Evolutionary conservation across 495 filamentous ascomycete species (phyloP).

Genomic region (Hyaloscypha hepaticicola): DNA sequence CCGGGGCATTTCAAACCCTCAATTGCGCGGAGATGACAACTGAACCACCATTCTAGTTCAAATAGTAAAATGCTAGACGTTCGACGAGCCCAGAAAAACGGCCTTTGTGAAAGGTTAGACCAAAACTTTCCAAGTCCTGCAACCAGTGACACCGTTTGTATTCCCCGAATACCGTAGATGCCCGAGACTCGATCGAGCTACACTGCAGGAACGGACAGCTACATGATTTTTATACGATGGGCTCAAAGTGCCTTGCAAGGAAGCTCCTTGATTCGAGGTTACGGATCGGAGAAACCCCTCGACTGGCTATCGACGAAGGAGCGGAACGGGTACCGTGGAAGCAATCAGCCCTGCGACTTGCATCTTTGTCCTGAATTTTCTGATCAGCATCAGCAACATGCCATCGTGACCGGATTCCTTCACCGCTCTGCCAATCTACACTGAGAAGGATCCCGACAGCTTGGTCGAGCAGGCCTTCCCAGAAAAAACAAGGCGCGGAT

Average conservation of each 20-base stretch:
- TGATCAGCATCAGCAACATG: neutral
- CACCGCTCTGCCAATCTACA: constrained; percentile 29
- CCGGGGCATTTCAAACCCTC: constrained; percentile 11
- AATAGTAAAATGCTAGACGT: neutral
- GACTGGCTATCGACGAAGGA: constrained; percentile 8
- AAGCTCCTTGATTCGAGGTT: constrained; percentile 30
- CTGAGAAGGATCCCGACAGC: constrained; percentile 18
- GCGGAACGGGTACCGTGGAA: neutral
- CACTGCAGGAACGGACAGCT: constrained; percentile 28
- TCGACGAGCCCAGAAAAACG: neutral
- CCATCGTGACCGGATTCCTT: constrained; percentile 23
- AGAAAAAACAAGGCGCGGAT: constrained; percentile 5
- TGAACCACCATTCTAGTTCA: neutral
- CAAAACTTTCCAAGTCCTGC: constrained; percentile 18
- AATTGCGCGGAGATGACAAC: constrained; percentile 20
- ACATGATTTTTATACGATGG: constrained; percentile 24
- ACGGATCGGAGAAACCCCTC: constrained; percentile 18
- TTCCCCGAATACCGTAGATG: constrained; percentile 16
- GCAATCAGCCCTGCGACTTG: constrained; percentile 31
- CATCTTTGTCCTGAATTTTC: constrained; percentile 8
- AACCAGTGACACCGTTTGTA: constrained; percentile 19
- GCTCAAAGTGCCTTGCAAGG: constrained; percentile 9
- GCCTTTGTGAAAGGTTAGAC: constrained; percentile 23
- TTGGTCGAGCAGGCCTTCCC: neutral
- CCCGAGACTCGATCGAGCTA: constrained; percentile 26